These are phyloP conservation scores for Lepidium campestre DNA, from an alignment of 441 rosid species.

Conservation along the genomic window DNA sequence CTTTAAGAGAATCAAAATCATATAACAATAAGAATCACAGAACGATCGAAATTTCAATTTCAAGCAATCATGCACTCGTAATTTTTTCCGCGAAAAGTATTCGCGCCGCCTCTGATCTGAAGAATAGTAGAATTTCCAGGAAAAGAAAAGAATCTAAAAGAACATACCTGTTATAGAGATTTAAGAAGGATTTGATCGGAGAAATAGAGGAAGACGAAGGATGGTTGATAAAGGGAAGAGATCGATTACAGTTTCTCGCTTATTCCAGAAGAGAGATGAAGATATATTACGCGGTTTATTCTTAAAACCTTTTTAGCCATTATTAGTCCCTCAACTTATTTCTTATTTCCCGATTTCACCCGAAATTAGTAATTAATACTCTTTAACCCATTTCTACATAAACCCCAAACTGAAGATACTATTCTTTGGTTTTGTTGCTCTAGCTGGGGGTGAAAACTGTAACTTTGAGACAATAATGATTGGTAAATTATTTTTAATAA, in stretches of 20 bases:
- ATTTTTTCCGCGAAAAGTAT: neutral
- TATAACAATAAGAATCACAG: neutral
- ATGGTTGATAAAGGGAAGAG: neutral
- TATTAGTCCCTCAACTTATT: neutral
- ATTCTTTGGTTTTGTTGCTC: neutral
- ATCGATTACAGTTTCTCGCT: slow-evolving; percentile 13
- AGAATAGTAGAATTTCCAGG: neutral
- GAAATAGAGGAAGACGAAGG: neutral
- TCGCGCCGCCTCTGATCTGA: neutral
- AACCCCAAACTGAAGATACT: neutral
- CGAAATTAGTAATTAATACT: neutral
- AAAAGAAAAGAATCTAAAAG: neutral
- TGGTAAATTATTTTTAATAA: neutral
- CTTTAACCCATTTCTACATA: neutral
- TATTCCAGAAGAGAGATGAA: slow-evolving; percentile 7
- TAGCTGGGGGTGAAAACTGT: neutral
- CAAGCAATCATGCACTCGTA: neutral
- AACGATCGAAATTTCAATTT: slow-evolving; percentile 2
- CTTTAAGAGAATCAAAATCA: neutral
- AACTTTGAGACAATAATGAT: neutral
- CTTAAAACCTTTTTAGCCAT: neutral
- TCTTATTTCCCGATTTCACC: neutral
- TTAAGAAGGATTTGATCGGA: neutral
- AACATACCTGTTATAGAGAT: slow-evolving; percentile 3
- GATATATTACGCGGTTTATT: slow-evolving; percentile 3